These are phyloP conservation scores for Calvatia gigantea DNA, from an alignment of 768 basidiomycete genomes.

Conservation along the genomic window DNA sequence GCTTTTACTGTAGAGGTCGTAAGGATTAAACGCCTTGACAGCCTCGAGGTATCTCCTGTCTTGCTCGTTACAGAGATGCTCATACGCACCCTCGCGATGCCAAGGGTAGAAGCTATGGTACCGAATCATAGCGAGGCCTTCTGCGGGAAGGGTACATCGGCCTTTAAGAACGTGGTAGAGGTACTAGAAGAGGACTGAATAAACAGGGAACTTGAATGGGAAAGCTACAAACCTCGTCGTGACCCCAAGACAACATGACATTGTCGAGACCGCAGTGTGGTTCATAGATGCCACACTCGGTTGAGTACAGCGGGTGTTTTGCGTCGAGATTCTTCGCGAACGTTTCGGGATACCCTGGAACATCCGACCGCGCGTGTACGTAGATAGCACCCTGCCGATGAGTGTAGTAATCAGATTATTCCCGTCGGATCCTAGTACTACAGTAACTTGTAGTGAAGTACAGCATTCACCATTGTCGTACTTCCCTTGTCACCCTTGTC, in stretches of 20 bases:
- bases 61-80: constrained; percentile 71
- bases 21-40: constrained; percentile 87
- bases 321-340: constrained; percentile 73
- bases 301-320: constrained; percentile 60
- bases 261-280: constrained; percentile 81
- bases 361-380: constrained; percentile 82
- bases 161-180: constrained; percentile 81
- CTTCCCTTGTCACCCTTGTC: no score
- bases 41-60: constrained; percentile 65
- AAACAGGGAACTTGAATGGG: constrained; percentile 1
- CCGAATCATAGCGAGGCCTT: constrained; percentile 87
- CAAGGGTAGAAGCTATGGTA: constrained; percentile 96
- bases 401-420: no score
- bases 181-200: constrained; percentile 46
- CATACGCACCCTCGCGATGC: constrained; percentile 88
- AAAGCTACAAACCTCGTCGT: constrained; percentile 77
- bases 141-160: constrained; percentile 76
- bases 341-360: constrained; percentile 77
- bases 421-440: no score
- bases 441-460: no score
- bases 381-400: constrained; percentile 55
- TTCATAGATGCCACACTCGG: constrained; percentile 72
- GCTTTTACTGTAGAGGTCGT: constrained; percentile 90
- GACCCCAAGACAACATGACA: constrained; percentile 88
- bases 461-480: no score